Percentiles rank a stretch among this genome's conserved stretches.
Conservation (phyloP, 169 alveolate species). For the Eimeria sp. region DNA sequence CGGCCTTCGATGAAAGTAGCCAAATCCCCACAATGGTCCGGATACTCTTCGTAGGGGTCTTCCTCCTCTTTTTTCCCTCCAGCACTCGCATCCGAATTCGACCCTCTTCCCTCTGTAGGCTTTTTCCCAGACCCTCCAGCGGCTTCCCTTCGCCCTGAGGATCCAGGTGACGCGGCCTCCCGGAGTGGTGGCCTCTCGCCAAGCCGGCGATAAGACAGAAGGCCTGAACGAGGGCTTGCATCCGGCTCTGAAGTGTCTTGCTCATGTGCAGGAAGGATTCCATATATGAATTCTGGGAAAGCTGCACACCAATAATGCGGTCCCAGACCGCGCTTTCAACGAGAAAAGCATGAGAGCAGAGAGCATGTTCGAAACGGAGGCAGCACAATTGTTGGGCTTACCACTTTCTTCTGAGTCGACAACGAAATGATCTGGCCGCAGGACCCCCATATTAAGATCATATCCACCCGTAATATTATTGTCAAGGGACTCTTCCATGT, state of each 20-base stretch:
- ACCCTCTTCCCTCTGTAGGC: slow-evolving; percentile 23
- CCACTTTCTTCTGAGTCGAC: not conserved
- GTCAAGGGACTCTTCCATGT: slow-evolving; percentile 6
- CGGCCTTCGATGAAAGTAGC: slow-evolving; percentile 78
- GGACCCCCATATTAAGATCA: not conserved
- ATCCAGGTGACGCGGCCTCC: not conserved
- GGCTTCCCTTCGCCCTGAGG: not conserved
- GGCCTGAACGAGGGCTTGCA: not conserved
- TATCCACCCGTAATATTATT: not conserved
- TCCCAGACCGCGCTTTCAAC: not conserved
- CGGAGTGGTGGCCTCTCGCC: not conserved
- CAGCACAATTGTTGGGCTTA: not conserved
- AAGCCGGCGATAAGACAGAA: slow-evolving; percentile 23
- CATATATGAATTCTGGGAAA: not conserved
- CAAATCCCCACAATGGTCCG: slow-evolving; percentile 66
- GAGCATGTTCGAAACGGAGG: not conserved
- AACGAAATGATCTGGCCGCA: not conserved
- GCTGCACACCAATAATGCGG: not conserved
- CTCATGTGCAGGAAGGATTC: not conserved
- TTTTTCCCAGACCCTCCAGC: not conserved
- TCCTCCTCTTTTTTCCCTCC: not conserved
- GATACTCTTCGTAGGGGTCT: slow-evolving; percentile 11
- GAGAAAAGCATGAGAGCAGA: not conserved
- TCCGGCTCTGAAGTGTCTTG: not conserved
- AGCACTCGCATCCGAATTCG: not conserved